A percentile compares a stretch with the other conserved stretches of the same genome.
Evolutionary conservation across 768 basidiomycete species (phyloP).

Genomic region (Hygrocybe punicea): DNA sequence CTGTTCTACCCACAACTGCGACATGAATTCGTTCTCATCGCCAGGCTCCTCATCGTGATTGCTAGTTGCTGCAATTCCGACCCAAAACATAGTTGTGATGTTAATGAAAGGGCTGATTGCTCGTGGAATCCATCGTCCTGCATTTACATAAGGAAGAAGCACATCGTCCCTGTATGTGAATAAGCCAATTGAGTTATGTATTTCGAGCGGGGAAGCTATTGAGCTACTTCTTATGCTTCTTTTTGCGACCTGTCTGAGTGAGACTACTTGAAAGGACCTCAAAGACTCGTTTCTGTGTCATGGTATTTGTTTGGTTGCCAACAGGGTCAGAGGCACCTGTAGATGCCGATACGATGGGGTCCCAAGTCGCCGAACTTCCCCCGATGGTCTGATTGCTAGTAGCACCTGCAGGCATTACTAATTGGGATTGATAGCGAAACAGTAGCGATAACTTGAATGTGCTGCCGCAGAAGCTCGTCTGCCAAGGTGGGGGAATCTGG

Average conservation of each 20-base stretch:
- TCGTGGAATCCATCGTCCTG: slow-evolving; percentile 1
- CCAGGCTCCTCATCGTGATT: no score
- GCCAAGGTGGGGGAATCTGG: no score
- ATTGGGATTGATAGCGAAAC: no score
- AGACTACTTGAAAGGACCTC: not conserved
- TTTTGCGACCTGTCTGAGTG: not conserved
- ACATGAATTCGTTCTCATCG: not conserved
- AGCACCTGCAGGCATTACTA: no score
- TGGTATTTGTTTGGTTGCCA: not conserved
- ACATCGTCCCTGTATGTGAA: not conserved
- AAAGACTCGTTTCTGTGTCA: not conserved
- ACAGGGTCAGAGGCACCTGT: not conserved
- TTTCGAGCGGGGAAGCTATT: not conserved
- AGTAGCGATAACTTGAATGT: no score
- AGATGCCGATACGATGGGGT: not conserved
- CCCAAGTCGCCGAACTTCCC: not conserved
- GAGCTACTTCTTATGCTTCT: not conserved
- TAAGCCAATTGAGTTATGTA: not conserved
- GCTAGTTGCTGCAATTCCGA: not conserved
- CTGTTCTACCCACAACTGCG: not conserved
- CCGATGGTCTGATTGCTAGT: no score
- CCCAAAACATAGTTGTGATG: no score
- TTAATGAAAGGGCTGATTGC: not conserved
- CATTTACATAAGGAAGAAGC: not conserved
- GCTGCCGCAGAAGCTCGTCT: no score